phyloP scores from a whole-genome alignment of 1,139 yeast species.

The Candida frijolesensis region DNA sequence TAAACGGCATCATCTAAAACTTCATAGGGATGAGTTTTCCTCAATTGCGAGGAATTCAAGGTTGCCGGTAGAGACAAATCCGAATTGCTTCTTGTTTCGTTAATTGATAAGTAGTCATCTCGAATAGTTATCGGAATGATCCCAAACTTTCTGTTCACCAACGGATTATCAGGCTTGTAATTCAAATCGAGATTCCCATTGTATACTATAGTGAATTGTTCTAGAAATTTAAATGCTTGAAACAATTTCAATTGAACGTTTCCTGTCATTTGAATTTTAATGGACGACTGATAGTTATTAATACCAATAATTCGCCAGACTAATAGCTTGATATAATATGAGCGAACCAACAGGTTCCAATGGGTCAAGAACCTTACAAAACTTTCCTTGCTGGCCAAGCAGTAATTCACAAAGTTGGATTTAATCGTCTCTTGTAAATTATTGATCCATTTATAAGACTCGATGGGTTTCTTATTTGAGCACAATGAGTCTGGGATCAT shows the following conservation, averaged over 20 bases:
- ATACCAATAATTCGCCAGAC: slow-evolving; percentile 68
- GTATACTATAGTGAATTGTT: slow-evolving; percentile 19
- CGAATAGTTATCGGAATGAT: slow-evolving; percentile 39
- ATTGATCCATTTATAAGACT: slow-evolving; percentile 31
- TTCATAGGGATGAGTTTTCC: slow-evolving; percentile 67
- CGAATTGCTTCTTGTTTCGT: slow-evolving; percentile 17
- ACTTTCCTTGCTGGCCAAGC: slow-evolving; percentile 42
- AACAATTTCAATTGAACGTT: slow-evolving; percentile 32
- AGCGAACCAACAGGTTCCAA: slow-evolving; percentile 77
- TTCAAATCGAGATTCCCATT: slow-evolving; percentile 16
- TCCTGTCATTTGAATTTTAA: slow-evolving; percentile 33
- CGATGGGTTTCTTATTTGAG: slow-evolving; percentile 2
- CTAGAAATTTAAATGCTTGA: slow-evolving; percentile 22
- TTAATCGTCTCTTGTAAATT: slow-evolving; percentile 42
- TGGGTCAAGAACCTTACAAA: slow-evolving; percentile 68
- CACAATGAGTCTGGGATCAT: slow-evolving; percentile 51
- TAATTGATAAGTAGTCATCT: slow-evolving; percentile 28
- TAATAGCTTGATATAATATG: slow-evolving; percentile 65
- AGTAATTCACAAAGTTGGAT: slow-evolving; percentile 54
- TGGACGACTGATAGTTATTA: slow-evolving; percentile 42
- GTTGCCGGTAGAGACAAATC: slow-evolving; percentile 14
- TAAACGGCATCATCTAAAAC: slow-evolving; percentile 78
- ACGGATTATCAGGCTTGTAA: slow-evolving; percentile 51
- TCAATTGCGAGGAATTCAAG: slow-evolving; percentile 35
- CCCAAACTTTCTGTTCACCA: slow-evolving; percentile 51